Evolutionary conservation across 495 filamentous ascomycete genomes (phyloP), one percentile per base, ranked within the genome.

Genomic region (Tetracladium setigerum): DNA sequence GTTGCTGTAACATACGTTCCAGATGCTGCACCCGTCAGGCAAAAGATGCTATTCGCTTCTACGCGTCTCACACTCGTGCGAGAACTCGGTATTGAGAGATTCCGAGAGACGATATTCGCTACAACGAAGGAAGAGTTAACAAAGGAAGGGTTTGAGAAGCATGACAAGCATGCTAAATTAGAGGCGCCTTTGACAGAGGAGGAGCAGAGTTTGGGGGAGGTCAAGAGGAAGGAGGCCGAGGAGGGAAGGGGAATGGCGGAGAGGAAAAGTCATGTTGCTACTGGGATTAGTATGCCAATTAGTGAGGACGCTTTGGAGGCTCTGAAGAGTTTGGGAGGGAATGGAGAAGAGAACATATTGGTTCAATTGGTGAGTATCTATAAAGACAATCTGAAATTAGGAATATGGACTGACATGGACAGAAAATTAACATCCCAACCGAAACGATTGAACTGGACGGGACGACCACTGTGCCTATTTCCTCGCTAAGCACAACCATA

Each of bases 21-120:
- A 3, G 87, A 89, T 60, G 66, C 83, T 44, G 91, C 92, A 5
- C 85, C 85, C 14, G 92, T 98, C 33, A 83, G 92, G 34, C 84
- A 91, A 55, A 98, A 98, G 76, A 97, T 89, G 74, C 78, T 98
- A 41, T 95, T 96, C 65, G 91, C 92, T 30, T 79, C 85, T 34
- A 95, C 92, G 14, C 79, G 89, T 33, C 71, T 90, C 44, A 90
- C 89, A 0, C 73, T 98, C 10, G 71, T 83, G 34, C 76, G 91
- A 35, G 91, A 95, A 67, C 73, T 98, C 13, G 92, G 92, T 38
- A 81, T 78, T 16, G 92, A 97, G 65, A 81, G 87, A 61, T 96
- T 98, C 67, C 64, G 77, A 33, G 82, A 83, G 49, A 82, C 78
- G 33, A 75, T 87, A 4, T 83, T 95, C 56, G 85, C 83, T 17